phyloP scores from a whole-genome alignment of 768 basidiomycete genomes.

The Tulasnella calospora region DNA sequence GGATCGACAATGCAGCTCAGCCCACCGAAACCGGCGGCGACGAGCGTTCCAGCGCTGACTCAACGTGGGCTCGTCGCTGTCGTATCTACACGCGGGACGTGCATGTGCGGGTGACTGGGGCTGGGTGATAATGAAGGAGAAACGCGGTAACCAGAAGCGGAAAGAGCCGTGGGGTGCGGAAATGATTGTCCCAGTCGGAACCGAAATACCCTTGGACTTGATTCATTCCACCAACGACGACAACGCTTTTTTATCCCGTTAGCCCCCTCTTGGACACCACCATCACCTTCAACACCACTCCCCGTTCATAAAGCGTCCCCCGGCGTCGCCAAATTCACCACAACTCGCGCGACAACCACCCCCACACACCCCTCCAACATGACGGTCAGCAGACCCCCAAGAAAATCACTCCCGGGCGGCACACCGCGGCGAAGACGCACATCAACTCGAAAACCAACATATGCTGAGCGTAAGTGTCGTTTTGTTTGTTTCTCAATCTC shows the following conservation, averaged over 20 bases:
- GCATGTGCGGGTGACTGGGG: not conserved
- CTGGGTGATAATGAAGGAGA: not conserved
- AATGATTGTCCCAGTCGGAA: slow-evolving; percentile 3
- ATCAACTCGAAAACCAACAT: not conserved
- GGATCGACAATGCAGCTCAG: not conserved
- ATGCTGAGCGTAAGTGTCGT: not conserved
- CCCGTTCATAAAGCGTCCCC: not conserved
- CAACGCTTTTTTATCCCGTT: not conserved
- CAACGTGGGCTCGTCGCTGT: not conserved
- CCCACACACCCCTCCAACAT: not conserved
- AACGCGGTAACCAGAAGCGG: not conserved
- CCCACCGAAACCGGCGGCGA: not conserved
- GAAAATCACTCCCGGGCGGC: not conserved
- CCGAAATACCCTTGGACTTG: not conserved
- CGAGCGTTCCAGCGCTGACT: not conserved
- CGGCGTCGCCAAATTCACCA: not conserved
- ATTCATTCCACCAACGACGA: not conserved
- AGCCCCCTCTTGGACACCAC: no score
- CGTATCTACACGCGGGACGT: not conserved
- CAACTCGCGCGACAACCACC: not conserved
- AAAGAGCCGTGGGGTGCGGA: slow-evolving; percentile 1
- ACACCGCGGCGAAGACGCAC: not conserved
- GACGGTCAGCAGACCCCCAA: not conserved
- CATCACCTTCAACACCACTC: not conserved
- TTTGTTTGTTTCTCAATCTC: not conserved